A percentile compares a stretch with the other conserved stretches of the same genome.
phyloP scores from a whole-genome alignment of 768 basidiomycete species.

The Suillus fuscotomentosus region DNA sequence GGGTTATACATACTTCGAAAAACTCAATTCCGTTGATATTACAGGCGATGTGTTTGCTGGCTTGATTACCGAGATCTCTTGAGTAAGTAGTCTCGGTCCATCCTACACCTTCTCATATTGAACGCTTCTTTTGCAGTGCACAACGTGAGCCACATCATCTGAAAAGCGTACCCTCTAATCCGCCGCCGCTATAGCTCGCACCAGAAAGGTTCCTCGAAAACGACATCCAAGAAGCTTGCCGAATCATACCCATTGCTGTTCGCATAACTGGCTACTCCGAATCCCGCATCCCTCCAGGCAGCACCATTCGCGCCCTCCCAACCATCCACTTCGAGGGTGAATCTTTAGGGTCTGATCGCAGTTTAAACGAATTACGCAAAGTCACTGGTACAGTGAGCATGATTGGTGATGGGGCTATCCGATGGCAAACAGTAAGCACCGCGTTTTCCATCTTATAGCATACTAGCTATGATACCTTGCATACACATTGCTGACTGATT shows the following conservation, averaged over 20 bases:
- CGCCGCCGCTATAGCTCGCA: conserved; percentile 18
- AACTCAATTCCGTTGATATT: background rate
- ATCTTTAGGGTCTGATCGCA: conserved; percentile 37
- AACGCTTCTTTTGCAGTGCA: conserved; percentile 28
- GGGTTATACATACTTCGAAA: background rate
- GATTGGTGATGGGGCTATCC: conserved; percentile 46
- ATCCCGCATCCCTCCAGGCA: conserved; percentile 22
- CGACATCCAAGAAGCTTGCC: conserved; percentile 42
- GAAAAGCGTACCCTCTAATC: background rate
- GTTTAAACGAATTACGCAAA: conserved; percentile 30
- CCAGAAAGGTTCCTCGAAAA: conserved; percentile 29
- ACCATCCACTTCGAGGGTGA: conserved; percentile 51
- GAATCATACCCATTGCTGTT: conserved; percentile 54
- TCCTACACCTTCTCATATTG: background rate
- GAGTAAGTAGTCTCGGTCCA: conserved; percentile 32
- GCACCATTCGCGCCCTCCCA: conserved; percentile 37
- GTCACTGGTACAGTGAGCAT: conserved; percentile 46
- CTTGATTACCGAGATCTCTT: conserved; percentile 56
- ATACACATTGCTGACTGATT: background rate
- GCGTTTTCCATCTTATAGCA: background rate
- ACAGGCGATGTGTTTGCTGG: conserved; percentile 57
- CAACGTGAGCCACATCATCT: conserved; percentile 28
- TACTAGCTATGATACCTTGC: background rate
- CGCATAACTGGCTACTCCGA: conserved; percentile 38
- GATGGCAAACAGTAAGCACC: conserved; percentile 49